A percentile compares a stretch with the other conserved stretches of the same genome.
Evolutionary conservation across 2,329 filamentous ascomycete species (phyloP).

Genomic region (Diaporthe nobilis): DNA sequence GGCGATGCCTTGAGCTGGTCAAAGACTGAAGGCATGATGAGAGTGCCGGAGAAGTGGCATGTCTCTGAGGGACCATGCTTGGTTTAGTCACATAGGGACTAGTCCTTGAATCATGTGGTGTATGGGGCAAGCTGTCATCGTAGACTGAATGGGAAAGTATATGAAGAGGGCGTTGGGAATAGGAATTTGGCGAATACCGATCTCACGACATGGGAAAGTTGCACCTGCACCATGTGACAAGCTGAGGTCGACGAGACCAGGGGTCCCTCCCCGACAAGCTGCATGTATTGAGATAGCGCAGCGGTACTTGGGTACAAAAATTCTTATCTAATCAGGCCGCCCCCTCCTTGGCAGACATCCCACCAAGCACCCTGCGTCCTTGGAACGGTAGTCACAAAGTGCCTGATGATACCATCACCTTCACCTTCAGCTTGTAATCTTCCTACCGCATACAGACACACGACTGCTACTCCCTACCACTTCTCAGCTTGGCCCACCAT

Average conservation of each 20-base stretch:
- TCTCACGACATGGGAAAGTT: conserved; percentile 26
- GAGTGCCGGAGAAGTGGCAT: background rate
- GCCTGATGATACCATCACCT: conserved; percentile 27
- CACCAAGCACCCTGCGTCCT: conserved; percentile 15
- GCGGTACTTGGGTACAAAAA: background rate
- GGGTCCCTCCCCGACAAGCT: background rate
- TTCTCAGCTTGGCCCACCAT: background rate
- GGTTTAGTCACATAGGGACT: background rate
- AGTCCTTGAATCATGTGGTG: background rate
- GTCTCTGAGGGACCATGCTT: conserved; percentile 4
- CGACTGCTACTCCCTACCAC: background rate
- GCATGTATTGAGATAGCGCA: background rate
- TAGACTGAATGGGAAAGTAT: background rate
- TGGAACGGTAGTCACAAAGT: background rate
- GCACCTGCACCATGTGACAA: conserved; percentile 15
- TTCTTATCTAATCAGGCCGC: conserved; percentile 37
- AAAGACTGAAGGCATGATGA: conserved; percentile 63
- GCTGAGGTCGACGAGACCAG: conserved; percentile 10
- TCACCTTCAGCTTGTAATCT: background rate
- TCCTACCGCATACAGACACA: background rate
- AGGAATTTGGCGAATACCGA: conserved; percentile 4
- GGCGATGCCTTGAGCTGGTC: conserved; percentile 60
- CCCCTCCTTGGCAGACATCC: conserved; percentile 29
- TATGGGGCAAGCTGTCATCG: background rate
- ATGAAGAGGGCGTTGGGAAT: background rate